Base-by-base conservation (phyloP, 352 stramenopile species). In the Phytophthora quininea region DNA sequence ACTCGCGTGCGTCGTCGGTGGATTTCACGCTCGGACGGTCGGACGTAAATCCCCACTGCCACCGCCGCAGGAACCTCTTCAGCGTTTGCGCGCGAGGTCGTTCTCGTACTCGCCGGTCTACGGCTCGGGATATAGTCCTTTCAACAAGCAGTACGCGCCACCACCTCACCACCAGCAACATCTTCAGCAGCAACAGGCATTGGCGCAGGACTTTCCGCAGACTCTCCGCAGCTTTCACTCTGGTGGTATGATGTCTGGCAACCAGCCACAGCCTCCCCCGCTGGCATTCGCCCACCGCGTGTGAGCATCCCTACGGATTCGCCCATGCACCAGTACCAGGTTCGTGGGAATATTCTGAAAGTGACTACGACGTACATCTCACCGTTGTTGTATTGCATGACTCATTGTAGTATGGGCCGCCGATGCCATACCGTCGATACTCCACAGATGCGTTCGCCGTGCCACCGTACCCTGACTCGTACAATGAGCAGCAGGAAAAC, bases 41-140 rank as follows among this genome's bases (percentile, higher is more conserved):
- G 11, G 77, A 89, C 7, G 55, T 89, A 43, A 92, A 82, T 27
- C 86, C 86, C 86, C 86, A 42, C 61, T 93, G 5, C 86, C 86
- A n/a, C 86, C 83, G 19, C 67, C 79, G 2, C 77, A 87, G 46
- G 84, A 93, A 38, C 80, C 83, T 12, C 60, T 89, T 9, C 81
- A 92, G 67, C 82, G 84, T 11, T 53, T 91, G n/a, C 86, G 86
- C 32, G 86, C 84, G 3, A 79, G 84, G 12, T 93, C 86, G 35
- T 93, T 93, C 43, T 93, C 86, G 57, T 91, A 91, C 58, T 92
- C 86, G 2, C 70, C 79, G 32, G 71, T 64, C 14, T 92, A 92
- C 50, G 80, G 81, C 1, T 61, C 82, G 0, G 79, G 74, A 33
- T 90, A 82, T 54, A 85, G 79, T 30, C 72, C 72, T 9, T 87